Evolutionary conservation across 805 yeast genomes (phyloP), one percentile per base, ranked within the genome.

Genomic region (Wickerhamomyces alni): DNA sequence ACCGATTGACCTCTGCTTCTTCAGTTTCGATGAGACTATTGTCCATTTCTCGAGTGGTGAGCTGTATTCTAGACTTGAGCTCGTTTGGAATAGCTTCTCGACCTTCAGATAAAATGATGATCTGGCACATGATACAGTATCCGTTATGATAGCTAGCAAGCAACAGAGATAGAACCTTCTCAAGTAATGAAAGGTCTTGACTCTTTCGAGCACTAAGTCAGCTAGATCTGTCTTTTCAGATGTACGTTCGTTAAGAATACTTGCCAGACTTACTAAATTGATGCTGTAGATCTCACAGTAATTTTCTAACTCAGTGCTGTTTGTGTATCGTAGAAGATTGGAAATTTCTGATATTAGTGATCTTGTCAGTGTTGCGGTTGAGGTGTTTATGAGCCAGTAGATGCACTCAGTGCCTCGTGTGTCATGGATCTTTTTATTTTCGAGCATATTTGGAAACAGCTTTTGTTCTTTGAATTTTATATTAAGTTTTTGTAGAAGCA

Each of bases 261-360:
- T 52, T 35, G 55, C 54, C 12, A 65, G 33, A 24, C 62, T 65
- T 1, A 57, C 38, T 3, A 57, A 28, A 1, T 58, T 51, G 7
- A 72, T 47, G 12, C 59, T 67, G 49, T 73, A 74, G 4, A 73
- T 60, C 22, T 61, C 70, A 45, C 71, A 63, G 43, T 67, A 74
- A 41, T 66, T 63, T 30, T 61, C 58, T 24, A 74, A 49, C 17
- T 62, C 69, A 5, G 55, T 44, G 15, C 55, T 50, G 35, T 62
- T 49, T 17, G 66, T 52, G 37, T 53, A 43, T 9, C 61, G 54
- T 3, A 65, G 33, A 31, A 63, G 36, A 49, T 11, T 47, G 47
- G 24, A 63, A 44, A 8, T 59, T 50, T 15, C 51, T 32, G 29
- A 55, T 2, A 57, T 38, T 4, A 60, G 36, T 8, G 62, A 55